Conservation (phyloP, 306 rosid genomes). For the Delonix regia region DNA sequence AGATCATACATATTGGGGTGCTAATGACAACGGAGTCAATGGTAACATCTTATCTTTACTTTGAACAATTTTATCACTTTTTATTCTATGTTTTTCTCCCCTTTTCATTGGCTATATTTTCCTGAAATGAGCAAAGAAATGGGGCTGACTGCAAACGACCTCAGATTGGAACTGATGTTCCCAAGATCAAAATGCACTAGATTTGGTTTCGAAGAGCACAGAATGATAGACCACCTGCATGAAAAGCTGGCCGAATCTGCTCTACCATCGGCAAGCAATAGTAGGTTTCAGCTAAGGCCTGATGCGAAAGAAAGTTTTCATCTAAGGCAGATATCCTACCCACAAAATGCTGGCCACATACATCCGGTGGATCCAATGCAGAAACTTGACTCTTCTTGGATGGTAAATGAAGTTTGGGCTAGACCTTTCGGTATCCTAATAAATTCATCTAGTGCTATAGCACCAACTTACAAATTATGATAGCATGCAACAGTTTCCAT, state of each 20-base stretch:
- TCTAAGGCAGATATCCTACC: conserved; percentile 31
- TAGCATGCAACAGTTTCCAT: conserved; percentile 37
- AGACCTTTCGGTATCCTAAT: conserved; percentile 46
- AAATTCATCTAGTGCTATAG: conserved; percentile 31
- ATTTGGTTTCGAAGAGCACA: conserved; percentile 35
- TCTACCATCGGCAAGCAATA: conserved; percentile 38
- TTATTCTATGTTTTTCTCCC: background rate
- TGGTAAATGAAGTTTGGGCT: conserved; percentile 40
- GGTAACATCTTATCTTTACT: conserved; percentile 37
- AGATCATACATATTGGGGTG: conserved; percentile 34
- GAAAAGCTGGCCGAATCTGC: conserved; percentile 32
- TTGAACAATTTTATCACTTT: background rate
- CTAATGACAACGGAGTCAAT: conserved; percentile 25
- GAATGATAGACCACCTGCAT: conserved; percentile 34
- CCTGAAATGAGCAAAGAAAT: conserved; percentile 38
- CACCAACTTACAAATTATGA: conserved; percentile 46
- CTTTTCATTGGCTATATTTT: conserved; percentile 26
- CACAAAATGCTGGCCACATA: conserved; percentile 44
- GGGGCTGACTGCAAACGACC: conserved; percentile 55
- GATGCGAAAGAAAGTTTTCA: conserved; percentile 34
- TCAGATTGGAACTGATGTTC: conserved; percentile 57
- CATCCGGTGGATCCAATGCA: conserved; percentile 39
- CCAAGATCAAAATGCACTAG: conserved; percentile 45
- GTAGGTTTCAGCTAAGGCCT: conserved; percentile 35
- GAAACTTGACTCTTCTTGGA: conserved; percentile 30